A percentile compares a stretch with the other conserved stretches of the same genome.
Conservation (phyloP, 75 land plant species). For the Chamaecyparis obtusa region DNA sequence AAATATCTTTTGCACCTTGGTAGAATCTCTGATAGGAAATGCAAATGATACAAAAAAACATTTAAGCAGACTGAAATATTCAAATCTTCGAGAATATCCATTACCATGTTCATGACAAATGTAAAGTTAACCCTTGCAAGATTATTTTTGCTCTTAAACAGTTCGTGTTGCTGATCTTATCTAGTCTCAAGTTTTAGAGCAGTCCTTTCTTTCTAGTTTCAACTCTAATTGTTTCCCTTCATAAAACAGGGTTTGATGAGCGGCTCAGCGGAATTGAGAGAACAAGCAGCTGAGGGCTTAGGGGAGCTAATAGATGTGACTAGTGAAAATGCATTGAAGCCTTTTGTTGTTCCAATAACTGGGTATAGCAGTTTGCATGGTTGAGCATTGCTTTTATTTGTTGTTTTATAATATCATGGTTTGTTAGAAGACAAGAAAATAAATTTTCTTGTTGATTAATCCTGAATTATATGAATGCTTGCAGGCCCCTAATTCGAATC, state of each 20-base stretch:
- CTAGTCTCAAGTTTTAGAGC: not conserved
- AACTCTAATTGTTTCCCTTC: not conserved
- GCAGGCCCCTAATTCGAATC: slow-evolving; percentile 95
- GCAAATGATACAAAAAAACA: not conserved
- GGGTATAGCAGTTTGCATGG: slow-evolving; percentile 55
- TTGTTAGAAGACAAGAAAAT: not conserved
- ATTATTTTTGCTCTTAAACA: not conserved
- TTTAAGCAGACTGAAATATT: not conserved
- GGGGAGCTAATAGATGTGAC: slow-evolving; percentile 97
- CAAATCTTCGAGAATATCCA: not conserved
- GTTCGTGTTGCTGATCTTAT: not conserved
- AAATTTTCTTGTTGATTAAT: not conserved
- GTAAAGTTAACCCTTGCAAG: not conserved
- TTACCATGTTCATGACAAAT: not conserved
- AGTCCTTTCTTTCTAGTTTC: not conserved
- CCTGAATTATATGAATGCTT: slow-evolving; percentile 10
- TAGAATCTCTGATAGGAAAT: not conserved
- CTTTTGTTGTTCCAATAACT: slow-evolving; percentile 96
- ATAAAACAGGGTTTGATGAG: slow-evolving; percentile 78
- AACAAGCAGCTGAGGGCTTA: slow-evolving; percentile 95
- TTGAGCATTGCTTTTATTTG: not conserved
- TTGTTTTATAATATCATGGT: not conserved
- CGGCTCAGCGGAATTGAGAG: slow-evolving; percentile 95
- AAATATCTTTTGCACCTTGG: not conserved
- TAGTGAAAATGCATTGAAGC: slow-evolving; percentile 76